These are phyloP conservation scores for Cryptococcus sp. DNA, from an alignment of 1,284 basidiomycete species.

Conservation along the genomic window DNA sequence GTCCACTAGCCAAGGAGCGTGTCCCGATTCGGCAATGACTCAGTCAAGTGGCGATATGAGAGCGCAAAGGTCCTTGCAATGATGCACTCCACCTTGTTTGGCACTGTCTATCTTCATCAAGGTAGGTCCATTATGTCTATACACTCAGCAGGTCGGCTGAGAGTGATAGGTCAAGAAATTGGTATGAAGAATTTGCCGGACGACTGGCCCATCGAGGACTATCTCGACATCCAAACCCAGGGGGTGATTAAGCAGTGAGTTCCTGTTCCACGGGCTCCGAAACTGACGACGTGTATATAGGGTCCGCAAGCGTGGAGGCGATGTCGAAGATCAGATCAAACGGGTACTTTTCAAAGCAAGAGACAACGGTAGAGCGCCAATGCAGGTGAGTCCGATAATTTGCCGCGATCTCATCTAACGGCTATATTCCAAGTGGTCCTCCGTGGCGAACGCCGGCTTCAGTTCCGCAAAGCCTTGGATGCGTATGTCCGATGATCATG, in stretches of 20 bases:
- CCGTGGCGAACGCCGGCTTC: no score
- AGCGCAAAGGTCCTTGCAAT: conserved; percentile 68
- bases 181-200: conserved; percentile 68
- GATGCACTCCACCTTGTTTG: conserved; percentile 63
- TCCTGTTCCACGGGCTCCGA: no score
- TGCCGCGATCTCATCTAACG: no score
- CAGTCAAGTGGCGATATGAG: conserved; percentile 58
- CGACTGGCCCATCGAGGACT: conserved; percentile 68
- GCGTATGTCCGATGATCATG: no score
- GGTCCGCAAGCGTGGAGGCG: conserved; percentile 34
- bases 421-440: no score
- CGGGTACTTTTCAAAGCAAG: conserved; percentile 65
- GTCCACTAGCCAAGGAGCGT: conserved; percentile 57
- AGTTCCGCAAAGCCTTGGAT: no score
- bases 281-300: no score
- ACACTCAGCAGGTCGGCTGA: no score
- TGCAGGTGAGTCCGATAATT: conserved; percentile 1
- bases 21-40: conserved; percentile 66
- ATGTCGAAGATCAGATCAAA: conserved; percentile 56
- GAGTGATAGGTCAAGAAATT: conserved; percentile 59
- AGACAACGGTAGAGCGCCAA: conserved; percentile 63
- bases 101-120: conserved; percentile 72
- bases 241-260: conserved; percentile 1
- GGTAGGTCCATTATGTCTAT: background rate
- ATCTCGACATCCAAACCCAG: conserved; percentile 58